Percentiles rank a stretch among this genome's conserved stretches.
phyloP scores from a whole-genome alignment of 768 basidiomycete genomes.

The Holtermanniella nyarrowii region DNA sequence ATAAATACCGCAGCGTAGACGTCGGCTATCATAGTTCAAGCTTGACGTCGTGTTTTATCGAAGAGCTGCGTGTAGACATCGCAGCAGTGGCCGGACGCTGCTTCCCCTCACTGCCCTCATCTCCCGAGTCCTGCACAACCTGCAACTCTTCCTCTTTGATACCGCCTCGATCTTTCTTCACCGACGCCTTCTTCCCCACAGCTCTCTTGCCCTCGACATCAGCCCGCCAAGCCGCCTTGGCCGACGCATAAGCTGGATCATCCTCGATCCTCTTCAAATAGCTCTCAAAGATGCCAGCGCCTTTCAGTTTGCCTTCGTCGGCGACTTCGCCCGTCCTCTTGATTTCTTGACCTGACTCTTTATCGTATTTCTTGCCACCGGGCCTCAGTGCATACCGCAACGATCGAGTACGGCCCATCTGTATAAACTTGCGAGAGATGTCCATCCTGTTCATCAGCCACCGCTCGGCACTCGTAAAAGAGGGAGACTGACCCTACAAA shows the following conservation, averaged over 20 bases:
- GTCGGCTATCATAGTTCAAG: too few species aligned
- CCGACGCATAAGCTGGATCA: constrained; percentile 22
- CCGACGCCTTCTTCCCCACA: too few species aligned
- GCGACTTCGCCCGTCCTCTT: constrained; percentile 30
- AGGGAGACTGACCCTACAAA: constrained; percentile 24
- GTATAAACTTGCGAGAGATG: constrained; percentile 36
- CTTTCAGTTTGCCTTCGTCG: constrained; percentile 31
- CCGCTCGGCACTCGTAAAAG: not conserved
- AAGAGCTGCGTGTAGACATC: too few species aligned
- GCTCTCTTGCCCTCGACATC: constrained; percentile 1
- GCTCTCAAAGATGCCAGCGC: constrained; percentile 26
- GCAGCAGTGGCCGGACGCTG: too few species aligned
- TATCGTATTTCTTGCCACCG: constrained; percentile 32
- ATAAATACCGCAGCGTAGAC: too few species aligned
- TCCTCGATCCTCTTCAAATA: constrained; percentile 23
- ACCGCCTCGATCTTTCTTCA: too few species aligned
- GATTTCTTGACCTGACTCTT: constrained; percentile 16
- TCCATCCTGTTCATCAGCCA: constrained; percentile 25
- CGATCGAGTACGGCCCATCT: constrained; percentile 38
- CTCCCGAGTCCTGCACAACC: too few species aligned
- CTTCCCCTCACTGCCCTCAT: too few species aligned
- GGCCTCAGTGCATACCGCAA: constrained; percentile 34
- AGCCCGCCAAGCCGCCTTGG: constrained; percentile 19
- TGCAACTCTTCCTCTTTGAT: too few species aligned
- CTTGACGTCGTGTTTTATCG: too few species aligned